These are phyloP conservation scores for Aspergillus egyptiacus DNA, from an alignment of 495 filamentous ascomycete species.

Conservation along the genomic window DNA sequence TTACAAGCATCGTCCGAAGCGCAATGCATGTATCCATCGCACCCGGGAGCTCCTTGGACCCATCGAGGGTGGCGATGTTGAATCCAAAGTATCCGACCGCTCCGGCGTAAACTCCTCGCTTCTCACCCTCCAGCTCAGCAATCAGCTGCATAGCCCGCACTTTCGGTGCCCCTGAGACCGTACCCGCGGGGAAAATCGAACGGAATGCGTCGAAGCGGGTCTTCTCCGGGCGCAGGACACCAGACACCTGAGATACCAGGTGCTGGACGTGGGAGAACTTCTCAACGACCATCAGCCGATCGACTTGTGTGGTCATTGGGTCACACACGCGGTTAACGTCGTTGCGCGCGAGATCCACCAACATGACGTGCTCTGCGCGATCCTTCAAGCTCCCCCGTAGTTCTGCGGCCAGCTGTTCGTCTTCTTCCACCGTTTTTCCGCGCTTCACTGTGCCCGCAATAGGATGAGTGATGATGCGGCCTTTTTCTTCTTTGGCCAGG, in stretches of 20 bases:
- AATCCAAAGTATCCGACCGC: conserved; percentile 76
- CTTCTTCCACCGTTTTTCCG: conserved; percentile 72
- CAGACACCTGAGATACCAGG: conserved; percentile 89
- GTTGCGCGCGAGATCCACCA: conserved; percentile 95
- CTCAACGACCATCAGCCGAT: conserved; percentile 92
- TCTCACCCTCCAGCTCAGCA: conserved; percentile 87
- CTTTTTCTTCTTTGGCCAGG: conserved; percentile 81
- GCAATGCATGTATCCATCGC: conserved; percentile 99
- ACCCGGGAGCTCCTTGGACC: conserved; percentile 51
- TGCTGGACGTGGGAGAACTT: conserved; percentile 96
- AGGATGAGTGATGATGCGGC: conserved; percentile 90
- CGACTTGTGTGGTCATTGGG: conserved; percentile 78
- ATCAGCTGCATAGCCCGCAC: conserved; percentile 96
- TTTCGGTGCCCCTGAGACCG: conserved; percentile 91
- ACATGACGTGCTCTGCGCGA: conserved; percentile 96
- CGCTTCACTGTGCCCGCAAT: conserved; percentile 93
- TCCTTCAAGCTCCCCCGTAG: conserved; percentile 82
- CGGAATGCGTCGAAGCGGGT: conserved; percentile 94
- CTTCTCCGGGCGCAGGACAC: conserved; percentile 71
- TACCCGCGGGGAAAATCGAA: conserved; percentile 93
- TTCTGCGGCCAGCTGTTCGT: conserved; percentile 70
- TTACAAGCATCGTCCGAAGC: conserved; percentile 91
- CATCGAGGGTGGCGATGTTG: conserved; percentile 35
- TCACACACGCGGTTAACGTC: conserved; percentile 96
- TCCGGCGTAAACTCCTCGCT: conserved; percentile 93